Conservation (phyloP, 208 protist species). For the Leishmania amazonensis region DNA sequence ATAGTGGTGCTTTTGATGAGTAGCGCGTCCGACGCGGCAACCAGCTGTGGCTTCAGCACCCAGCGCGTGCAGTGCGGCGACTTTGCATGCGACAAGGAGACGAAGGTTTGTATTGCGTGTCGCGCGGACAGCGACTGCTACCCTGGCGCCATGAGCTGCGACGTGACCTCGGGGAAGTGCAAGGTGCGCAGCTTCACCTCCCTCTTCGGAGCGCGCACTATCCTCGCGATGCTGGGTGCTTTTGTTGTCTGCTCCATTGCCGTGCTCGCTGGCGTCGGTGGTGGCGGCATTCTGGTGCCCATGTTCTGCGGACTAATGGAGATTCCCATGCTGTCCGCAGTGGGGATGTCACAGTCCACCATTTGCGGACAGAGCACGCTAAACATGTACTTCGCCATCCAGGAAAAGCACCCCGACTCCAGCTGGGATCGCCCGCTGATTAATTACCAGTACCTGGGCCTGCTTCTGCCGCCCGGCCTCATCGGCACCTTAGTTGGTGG, state of each 20-base stretch:
- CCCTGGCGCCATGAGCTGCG: constrained; percentile 57
- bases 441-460: constrained; percentile 85
- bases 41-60: constrained; percentile 48
- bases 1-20: constrained; percentile 3
- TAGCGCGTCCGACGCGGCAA: constrained; percentile 15
- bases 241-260: constrained; percentile 69
- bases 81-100: constrained; percentile 45
- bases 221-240: constrained; percentile 56
- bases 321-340: constrained; percentile 63
- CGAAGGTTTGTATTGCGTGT: constrained; percentile 49
- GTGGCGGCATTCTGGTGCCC: constrained; percentile 86
- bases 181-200: constrained; percentile 40
- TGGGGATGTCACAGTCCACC: constrained; percentile 84
- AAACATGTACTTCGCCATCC: constrained; percentile 71
- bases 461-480: constrained; percentile 76
- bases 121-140: constrained; percentile 60
- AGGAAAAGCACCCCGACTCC: constrained; percentile 52
- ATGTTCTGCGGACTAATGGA: constrained; percentile 61
- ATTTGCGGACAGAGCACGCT: constrained; percentile 82
- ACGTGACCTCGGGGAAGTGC: constrained; percentile 42
- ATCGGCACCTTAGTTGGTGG: constrained; percentile 76
- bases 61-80: constrained; percentile 76
- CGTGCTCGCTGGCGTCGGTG: constrained; percentile 80
- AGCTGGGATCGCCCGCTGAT: constrained; percentile 74
- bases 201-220: constrained; percentile 27